Base-by-base conservation (phyloP, 352 stramenopile species). In the Phytophthora nicotianae region DNA sequence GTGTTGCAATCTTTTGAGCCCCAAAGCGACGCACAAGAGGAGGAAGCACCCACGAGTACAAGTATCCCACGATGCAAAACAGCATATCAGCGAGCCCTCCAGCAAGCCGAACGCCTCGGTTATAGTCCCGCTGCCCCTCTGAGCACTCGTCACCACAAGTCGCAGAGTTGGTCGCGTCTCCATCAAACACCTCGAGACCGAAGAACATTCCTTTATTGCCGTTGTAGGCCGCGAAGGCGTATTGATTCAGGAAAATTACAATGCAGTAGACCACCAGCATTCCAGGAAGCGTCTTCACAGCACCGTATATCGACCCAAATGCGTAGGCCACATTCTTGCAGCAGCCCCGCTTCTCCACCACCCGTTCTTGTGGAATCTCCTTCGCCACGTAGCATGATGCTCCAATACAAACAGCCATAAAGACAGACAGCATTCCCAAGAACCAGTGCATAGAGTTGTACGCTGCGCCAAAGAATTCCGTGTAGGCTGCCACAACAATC, bases 121-220 rank as follows among this genome's bases (percentile, higher is more conserved):
- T 83, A 50, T 85, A 87, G 23, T 65, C 38, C 7, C 57, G n/a
- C 47, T 87, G 75, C 16, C 42, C 53, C n/a, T 70, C 47, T 2
- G 76, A 72, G 42, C 79, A 89, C 11, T 62, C 50, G 7, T 65
- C 23, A 14, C 60, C 68, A 55, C 79, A 88, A 1, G 58, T 72
- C 27, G 32, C 51, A 16, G 46, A 40, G 16, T 72, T 72, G 5
- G 53, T 41, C 3, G 77, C 57, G 13, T 77, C 56, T 26, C 79
- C 79, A 38, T 68, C 48, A 19, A 62, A 83, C 14, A 88, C 77
- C 49, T 83, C 69, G 32, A 85, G 52, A 17, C 79, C 79, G 46
- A 86, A 86, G 56, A 86, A 86, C 68, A 85, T 79, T 1, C 79
- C 74, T 62, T 88, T 88, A 56, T 74, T 81, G 37, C 77, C 72